A percentile compares a stretch with the other conserved stretches of the same genome.
Conservation (phyloP, 306 rosid genomes). For the Prosopis cineraria region DNA sequence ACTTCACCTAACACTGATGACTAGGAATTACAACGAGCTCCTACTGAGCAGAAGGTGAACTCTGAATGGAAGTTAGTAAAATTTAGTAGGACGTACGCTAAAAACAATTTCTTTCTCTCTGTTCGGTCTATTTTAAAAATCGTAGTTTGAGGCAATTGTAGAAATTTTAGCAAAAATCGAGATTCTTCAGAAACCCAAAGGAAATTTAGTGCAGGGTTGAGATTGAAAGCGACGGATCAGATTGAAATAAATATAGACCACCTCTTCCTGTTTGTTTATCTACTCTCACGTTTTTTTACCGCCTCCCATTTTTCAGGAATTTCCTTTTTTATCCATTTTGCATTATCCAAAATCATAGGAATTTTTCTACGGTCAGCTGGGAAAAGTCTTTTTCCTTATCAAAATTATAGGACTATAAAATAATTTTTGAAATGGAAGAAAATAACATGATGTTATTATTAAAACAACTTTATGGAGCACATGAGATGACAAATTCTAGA, state of each 20-base stretch:
- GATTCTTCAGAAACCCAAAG: background rate
- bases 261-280: slow-evolving; percentile 21
- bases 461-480: too few relatives aligned
- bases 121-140: background rate
- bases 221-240: slow-evolving; percentile 12
- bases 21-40: slow-evolving; percentile 19
- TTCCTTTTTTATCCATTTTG: background rate
- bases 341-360: too few relatives aligned
- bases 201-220: background rate
- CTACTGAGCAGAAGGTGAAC: slow-evolving; percentile 21
- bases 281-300: background rate
- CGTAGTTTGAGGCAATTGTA: background rate
- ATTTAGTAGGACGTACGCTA: background rate
- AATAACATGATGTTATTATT: too few relatives aligned
- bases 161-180: slow-evolving; percentile 2
- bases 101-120: background rate
- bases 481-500: too few relatives aligned
- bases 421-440: too few relatives aligned
- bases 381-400: too few relatives aligned
- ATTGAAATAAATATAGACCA: slow-evolving; percentile 18
- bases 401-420: too few relatives aligned
- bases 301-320: slow-evolving; percentile 7
- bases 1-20: slow-evolving; percentile 37
- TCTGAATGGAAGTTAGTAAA: slow-evolving; percentile 24
- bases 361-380: too few relatives aligned